Percentiles rank a stretch among this genome's conserved stretches.
Evolutionary conservation across 2,329 filamentous ascomycete species (phyloP).

Genomic region (Aspergillus sp.): DNA sequence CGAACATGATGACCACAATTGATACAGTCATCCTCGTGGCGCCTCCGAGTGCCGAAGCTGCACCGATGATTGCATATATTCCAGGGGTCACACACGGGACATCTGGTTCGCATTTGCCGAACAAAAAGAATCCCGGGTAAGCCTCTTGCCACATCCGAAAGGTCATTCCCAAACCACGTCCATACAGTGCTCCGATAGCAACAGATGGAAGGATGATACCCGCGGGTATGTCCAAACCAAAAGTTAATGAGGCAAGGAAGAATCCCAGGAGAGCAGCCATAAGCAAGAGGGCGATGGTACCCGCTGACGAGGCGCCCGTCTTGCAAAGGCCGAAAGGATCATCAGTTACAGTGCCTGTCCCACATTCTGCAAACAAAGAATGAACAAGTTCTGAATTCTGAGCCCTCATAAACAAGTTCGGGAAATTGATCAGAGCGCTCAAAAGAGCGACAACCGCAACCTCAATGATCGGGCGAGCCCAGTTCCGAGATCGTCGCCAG

Average conservation of each 20-base stretch:
- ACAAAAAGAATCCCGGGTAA: conserved; percentile 75
- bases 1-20: conserved; percentile 99
- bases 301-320: conserved; percentile 77
- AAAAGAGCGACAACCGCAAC: conserved; percentile 77
- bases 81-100: conserved; percentile 87
- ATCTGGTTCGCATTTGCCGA: conserved; percentile 80
- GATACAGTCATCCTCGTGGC: conserved; percentile 96
- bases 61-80: conserved; percentile 94
- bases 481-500: conserved; percentile 72
- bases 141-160: conserved; percentile 85
- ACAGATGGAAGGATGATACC: conserved; percentile 96
- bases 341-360: conserved; percentile 58
- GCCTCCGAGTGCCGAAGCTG: conserved; percentile 88
- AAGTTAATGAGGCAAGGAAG: conserved; percentile 81
- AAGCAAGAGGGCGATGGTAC: conserved; percentile 79
- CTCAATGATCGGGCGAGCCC: conserved; percentile 75
- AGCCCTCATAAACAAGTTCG: conserved; percentile 93
- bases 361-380: conserved; percentile 88
- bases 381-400: conserved; percentile 91
- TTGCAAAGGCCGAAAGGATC: conserved; percentile 91
- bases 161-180: conserved; percentile 83
- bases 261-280: conserved; percentile 83
- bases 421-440: conserved; percentile 89
- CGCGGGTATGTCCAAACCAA: conserved; percentile 90
- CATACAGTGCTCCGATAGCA: conserved; percentile 88